Evolutionary conservation across 2,329 filamentous ascomycete genomes (phyloP).

Genomic region (Bisporella sp.): DNA sequence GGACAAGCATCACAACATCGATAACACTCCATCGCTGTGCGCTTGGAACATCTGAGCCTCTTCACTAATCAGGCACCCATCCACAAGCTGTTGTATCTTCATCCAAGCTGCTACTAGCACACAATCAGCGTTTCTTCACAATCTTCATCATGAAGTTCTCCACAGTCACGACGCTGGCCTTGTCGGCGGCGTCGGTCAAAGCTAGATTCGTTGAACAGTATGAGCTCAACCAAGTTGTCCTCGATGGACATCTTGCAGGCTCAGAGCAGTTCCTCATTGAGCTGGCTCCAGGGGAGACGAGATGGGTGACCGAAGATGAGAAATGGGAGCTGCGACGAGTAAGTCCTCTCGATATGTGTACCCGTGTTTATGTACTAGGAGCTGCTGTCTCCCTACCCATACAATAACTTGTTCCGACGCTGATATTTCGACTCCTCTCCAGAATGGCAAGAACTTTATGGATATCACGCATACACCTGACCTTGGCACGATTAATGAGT

Average conservation of each 20-base stretch:
- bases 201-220: constrained; percentile 49
- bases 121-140: no score
- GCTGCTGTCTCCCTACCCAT: no score
- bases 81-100: no score
- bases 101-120: no score
- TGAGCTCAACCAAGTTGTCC: constrained; percentile 44
- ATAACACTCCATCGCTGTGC: no score
- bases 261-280: constrained; percentile 69
- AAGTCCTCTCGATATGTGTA: constrained; percentile 27
- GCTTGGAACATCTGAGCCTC: no score
- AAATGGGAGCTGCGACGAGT: constrained; percentile 89
- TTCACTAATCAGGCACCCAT: no score
- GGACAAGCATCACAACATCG: no score
- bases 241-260: constrained; percentile 30
- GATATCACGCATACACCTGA: constrained; percentile 77
- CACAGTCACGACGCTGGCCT: constrained; percentile 40
- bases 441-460: constrained; percentile 87
- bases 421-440: constrained; percentile 11
- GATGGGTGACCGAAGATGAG: constrained; percentile 88
- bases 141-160: constrained; percentile 42
- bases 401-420: neutral
- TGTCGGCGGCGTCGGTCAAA: constrained; percentile 44
- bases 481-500: constrained; percentile 42
- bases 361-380: no score
- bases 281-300: constrained; percentile 71